A percentile compares a stretch with the other conserved stretches of the same genome.
phyloP scores from a whole-genome alignment of 1,284 basidiomycete species.

The Apiotrichum akiyoshidainum region DNA sequence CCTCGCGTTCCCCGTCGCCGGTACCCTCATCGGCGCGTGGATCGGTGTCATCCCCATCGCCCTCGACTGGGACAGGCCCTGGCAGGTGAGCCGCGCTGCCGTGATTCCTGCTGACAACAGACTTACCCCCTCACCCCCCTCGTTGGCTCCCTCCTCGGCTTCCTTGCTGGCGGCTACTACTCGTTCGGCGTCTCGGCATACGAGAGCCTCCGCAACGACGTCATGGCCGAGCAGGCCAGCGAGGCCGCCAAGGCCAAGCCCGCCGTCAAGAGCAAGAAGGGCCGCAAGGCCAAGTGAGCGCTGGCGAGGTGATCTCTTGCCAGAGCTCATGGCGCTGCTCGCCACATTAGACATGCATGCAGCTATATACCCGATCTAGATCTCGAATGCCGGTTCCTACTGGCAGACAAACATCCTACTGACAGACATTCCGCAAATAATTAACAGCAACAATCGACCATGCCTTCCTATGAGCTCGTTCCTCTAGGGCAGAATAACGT shows the following conservation, averaged over 20 bases:
- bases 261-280: constrained; percentile 7
- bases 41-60: constrained; percentile 73
- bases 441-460: too few relatives aligned
- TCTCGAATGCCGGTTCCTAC: too few relatives aligned
- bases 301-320: not conserved
- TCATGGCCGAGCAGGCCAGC: constrained; percentile 14
- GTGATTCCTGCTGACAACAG: constrained; percentile 32
- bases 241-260: constrained; percentile 10
- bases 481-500: not conserved
- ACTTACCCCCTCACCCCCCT: constrained; percentile 74
- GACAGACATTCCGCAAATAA: too few relatives aligned
- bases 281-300: constrained; percentile 14
- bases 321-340: not conserved
- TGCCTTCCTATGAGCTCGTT: too few relatives aligned
- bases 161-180: constrained; percentile 61
- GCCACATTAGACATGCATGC: too few relatives aligned
- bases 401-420: too few relatives aligned
- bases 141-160: constrained; percentile 64
- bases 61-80: constrained; percentile 91
- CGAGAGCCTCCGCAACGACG: constrained; percentile 36
- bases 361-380: too few relatives aligned
- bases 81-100: constrained; percentile 69
- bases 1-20: constrained; percentile 72
- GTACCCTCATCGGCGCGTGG: constrained; percentile 74
- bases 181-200: constrained; percentile 58